Evolutionary conservation across 2,329 filamentous ascomycete species (phyloP), one percentile per base, ranked within the genome.

Genomic region (Saccharata proteae): DNA sequence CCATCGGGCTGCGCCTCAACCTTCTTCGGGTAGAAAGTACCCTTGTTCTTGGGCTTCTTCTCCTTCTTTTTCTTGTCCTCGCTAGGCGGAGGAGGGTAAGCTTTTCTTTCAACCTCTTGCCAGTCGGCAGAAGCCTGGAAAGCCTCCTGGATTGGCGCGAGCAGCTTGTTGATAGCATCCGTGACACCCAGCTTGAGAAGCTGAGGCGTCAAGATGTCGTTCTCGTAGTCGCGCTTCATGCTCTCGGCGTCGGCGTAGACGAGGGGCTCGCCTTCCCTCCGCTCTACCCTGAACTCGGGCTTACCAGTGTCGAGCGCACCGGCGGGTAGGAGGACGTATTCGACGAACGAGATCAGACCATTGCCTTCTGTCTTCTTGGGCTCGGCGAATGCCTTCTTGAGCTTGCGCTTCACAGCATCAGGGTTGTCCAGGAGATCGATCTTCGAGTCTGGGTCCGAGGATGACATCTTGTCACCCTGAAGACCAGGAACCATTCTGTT

Each of bases 401-500:
- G 42, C 40, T 57, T 57, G 65, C 80, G 84, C 43, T 69, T 64
- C 10, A 96, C 79, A 2, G 62, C 59, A 0, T 92, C 83, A 0
- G 80, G 63, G 0, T 70, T 43, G 49, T 96, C 90, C 12, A 96
- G 71, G n/a, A 96, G 67, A 50, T 96, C 90, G 42, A 96, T 92
- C 61, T 94, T 94, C 49, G 75, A 82, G 55, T 86, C 78, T 45
- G 61, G 58, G 44, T 82, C 78, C 37, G 73, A 69, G 13, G 65
- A 57, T 38, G 60, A 65, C 84, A 93, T 93, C 65, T 94, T 94
- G 40, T 74, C 79, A 21, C 83, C 54, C 77, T 42, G 71, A 4
- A 96, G 64, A 22, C 90, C 88, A 1, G 86, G 78, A 12, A 96
- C 80, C 80, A 96, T 93, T 13, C 83, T 75, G 56, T 85, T 85